A percentile compares a stretch with the other conserved stretches of the same genome.
These are phyloP conservation scores for Aquilaria sinensis DNA, from an alignment of 345 rosid species.

Conservation along the genomic window DNA sequence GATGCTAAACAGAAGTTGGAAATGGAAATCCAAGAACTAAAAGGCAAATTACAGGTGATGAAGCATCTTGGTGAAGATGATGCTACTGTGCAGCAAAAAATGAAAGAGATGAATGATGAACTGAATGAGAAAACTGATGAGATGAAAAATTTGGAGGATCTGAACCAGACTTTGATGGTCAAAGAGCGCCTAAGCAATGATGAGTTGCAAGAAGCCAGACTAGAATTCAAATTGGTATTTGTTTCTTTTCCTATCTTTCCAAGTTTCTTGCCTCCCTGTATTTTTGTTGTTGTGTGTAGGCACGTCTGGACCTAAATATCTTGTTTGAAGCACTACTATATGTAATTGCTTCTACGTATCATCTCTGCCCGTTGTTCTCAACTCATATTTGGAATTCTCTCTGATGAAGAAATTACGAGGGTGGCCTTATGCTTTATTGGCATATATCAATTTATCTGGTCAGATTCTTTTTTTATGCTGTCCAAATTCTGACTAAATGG, in stretches of 20 bases:
- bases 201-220: slow-evolving; percentile 34
- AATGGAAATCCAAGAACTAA: slow-evolving; percentile 81
- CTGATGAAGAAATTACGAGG: no score
- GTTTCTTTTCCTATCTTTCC: background rate
- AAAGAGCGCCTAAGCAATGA: slow-evolving; percentile 41
- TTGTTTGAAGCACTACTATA: no score
- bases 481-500: no score
- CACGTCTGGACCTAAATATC: no score
- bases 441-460: no score
- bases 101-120: slow-evolving; percentile 64
- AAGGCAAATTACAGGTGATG: slow-evolving; percentile 76
- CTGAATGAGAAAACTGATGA: slow-evolving; percentile 45
- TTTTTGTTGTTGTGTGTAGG: no score
- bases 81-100: slow-evolving; percentile 49
- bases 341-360: no score
- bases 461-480: no score
- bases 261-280: no score
- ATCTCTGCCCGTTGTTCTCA: no score
- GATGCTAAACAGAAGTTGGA: slow-evolving; percentile 73
- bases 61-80: slow-evolving; percentile 78
- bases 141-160: slow-evolving; percentile 23
- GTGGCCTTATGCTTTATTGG: no score
- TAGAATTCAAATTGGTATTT: slow-evolving; percentile 30
- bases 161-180: slow-evolving; percentile 22
- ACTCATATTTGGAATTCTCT: no score